Percentiles rank a stretch among this genome's conserved stretches.
Evolutionary conservation across 1,284 basidiomycete genomes (phyloP).

Genomic region (Peniophora sp.): DNA sequence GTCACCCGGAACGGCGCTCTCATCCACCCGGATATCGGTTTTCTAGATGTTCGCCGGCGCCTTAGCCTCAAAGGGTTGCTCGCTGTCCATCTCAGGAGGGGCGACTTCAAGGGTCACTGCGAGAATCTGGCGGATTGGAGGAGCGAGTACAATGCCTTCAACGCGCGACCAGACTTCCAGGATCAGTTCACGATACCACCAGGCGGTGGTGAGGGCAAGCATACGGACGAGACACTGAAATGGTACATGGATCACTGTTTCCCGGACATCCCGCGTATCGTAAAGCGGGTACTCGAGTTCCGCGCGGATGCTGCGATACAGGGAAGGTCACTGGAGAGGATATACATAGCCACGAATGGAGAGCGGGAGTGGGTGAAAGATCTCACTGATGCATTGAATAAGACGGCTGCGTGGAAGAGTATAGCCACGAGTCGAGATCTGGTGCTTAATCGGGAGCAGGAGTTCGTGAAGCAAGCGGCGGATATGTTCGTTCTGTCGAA

Average conservation of each 20-base stretch:
- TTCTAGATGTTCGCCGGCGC: conserved; percentile 12
- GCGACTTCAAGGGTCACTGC: conserved; percentile 61
- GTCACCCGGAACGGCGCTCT: conserved; percentile 41
- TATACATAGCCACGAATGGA: conserved; percentile 61
- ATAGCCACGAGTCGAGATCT: conserved; percentile 34
- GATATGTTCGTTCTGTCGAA: conserved; percentile 41
- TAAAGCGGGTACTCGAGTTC: conserved; percentile 31
- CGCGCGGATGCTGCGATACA: conserved; percentile 16
- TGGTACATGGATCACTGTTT: conserved; percentile 49
- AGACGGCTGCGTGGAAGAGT: conserved; percentile 40
- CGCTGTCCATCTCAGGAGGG: conserved; percentile 55
- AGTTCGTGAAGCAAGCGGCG: conserved; percentile 31
- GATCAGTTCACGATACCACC: conserved; percentile 39
- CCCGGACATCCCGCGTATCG: conserved; percentile 46
- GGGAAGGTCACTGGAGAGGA: conserved; percentile 27
- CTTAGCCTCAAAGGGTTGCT: neutral
- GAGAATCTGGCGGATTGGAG: conserved; percentile 43
- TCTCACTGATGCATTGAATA: conserved; percentile 34
- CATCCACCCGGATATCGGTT: conserved; percentile 26
- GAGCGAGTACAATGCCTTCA: conserved; percentile 48
- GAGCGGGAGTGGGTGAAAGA: conserved; percentile 40
- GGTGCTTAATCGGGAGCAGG: conserved; percentile 28
- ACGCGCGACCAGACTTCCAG: conserved; percentile 39
- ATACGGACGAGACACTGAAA: conserved; percentile 20
- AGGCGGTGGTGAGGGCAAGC: neutral